Evolutionary conservation across 768 basidiomycete genomes (phyloP), one percentile per base, ranked within the genome.

Genomic region (Phanerodontia chrysosporium): DNA sequence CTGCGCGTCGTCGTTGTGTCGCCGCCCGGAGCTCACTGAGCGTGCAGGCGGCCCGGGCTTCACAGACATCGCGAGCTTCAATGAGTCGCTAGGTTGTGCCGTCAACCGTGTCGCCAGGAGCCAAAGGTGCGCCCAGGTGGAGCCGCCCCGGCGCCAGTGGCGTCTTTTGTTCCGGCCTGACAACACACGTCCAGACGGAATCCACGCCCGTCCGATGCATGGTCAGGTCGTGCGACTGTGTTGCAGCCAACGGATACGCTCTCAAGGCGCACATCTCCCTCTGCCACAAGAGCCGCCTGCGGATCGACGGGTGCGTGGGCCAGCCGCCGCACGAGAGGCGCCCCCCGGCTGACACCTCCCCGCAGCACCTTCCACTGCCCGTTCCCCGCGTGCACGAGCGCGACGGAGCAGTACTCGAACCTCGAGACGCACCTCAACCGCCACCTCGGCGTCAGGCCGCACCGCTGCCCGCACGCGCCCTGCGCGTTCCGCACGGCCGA

Each of bases 61-160:
- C 65, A 80, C 78, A 3, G 75, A 87, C 16, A 77, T 85, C 57
- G 70, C 83, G 2, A 85, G 82, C 61, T 91, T 83, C 70, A n/a
- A n/a, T n/a, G n/a, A n/a, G n/a, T n/a, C n/a, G n/a, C n/a, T n/a
- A n/a, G n/a, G n/a, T n/a, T n/a, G n/a, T n/a, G n/a, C n/a, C n/a
- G n/a, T n/a, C n/a, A n/a, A n/a, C n/a, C n/a, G n/a, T n/a, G n/a
- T n/a, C n/a, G n/a, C 46, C 3, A 18, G 46, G 21, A 10, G 25
- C 46, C 27, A 48, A 28, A 48, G 46, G 24, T 28, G 27, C 14
- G 46, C 46, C 46, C 46, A 48, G 10, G 6, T 13, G 5, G 22
- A 48, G 22, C 22, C 46, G 5, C 16, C 24, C 24, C 7, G 10
- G 9, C 27, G 22, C 13, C 24, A 28, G 22, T 24, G 9, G 27